phyloP scores from a whole-genome alignment of 148 eudicot genomes.

The Amaranthus palmeri region DNA sequence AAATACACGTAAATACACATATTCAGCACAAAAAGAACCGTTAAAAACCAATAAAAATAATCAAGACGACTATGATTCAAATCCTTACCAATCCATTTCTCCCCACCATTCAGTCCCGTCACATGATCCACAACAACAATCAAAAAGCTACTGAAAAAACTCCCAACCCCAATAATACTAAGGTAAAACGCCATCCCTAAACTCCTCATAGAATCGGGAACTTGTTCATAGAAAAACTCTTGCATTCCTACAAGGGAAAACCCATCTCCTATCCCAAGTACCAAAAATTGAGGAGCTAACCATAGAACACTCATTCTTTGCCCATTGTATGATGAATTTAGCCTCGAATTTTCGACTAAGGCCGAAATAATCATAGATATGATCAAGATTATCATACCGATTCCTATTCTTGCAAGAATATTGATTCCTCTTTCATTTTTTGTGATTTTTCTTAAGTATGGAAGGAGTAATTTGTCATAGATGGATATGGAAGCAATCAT shows the following conservation, averaged over 20 bases:
- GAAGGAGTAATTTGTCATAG: conserved; percentile 50
- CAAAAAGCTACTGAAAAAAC: conserved; percentile 42
- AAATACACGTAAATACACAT: conserved; percentile 28
- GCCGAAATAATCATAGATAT: conserved; percentile 35
- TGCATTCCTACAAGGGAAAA: conserved; percentile 61
- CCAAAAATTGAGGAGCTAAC: conserved; percentile 56
- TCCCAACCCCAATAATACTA: conserved; percentile 48
- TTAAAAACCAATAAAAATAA: conserved; percentile 40
- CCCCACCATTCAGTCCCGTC: conserved; percentile 31
- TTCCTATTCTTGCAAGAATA: conserved; percentile 47
- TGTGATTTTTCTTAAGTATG: conserved; percentile 36
- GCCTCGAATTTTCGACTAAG: conserved; percentile 39
- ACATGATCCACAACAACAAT: conserved; percentile 35
- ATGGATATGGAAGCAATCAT: conserved; percentile 32
- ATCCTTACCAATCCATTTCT: conserved; percentile 47
- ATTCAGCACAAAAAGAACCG: conserved; percentile 24
- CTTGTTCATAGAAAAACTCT: conserved; percentile 66
- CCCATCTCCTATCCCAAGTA: conserved; percentile 51
- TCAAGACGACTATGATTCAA: conserved; percentile 42
- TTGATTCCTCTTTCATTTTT: conserved; percentile 50
- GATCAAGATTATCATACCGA: conserved; percentile 49
- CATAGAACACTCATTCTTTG: conserved; percentile 41
- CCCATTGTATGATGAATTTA: conserved; percentile 20
- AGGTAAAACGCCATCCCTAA: conserved; percentile 57
- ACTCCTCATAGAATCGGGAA: conserved; percentile 70